Evolutionary conservation across 1,284 basidiomycete species (phyloP).

Genomic region (Thecaphora frezii): DNA sequence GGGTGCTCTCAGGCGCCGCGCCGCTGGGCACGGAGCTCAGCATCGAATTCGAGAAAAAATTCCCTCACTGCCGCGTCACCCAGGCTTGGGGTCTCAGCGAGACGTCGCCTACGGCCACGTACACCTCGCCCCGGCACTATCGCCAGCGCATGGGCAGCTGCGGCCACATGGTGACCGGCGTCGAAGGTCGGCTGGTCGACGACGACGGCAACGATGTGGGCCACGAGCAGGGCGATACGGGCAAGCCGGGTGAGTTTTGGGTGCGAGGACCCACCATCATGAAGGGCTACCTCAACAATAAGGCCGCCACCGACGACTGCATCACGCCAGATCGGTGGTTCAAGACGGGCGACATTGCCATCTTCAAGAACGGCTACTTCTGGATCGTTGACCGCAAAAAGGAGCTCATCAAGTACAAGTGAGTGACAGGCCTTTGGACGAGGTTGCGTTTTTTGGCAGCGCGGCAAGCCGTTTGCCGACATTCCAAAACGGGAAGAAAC

Average conservation of each 20-base stretch:
- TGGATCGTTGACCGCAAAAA: constrained; percentile 51
- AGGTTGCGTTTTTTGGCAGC: constrained; percentile 7
- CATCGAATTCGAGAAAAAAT: constrained; percentile 64
- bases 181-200: constrained; percentile 74
- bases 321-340: constrained; percentile 48
- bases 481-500: constrained; percentile 3
- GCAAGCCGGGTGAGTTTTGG: constrained; percentile 46
- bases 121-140: constrained; percentile 28
- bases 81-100: constrained; percentile 74
- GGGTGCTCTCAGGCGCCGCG: constrained; percentile 77
- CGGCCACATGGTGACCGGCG: constrained; percentile 74
- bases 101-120: constrained; percentile 67
- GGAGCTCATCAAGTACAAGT: constrained; percentile 54
- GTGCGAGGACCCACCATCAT: constrained; percentile 32
- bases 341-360: constrained; percentile 46
- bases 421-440: neutral
- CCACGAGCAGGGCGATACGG: constrained; percentile 63
- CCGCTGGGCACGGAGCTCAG: constrained; percentile 72
- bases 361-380: constrained; percentile 37
- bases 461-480: neutral
- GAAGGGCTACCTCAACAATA: constrained; percentile 46
- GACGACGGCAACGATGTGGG: constrained; percentile 59
- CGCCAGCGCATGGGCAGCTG: constrained; percentile 51
- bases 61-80: constrained; percentile 59
- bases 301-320: constrained; percentile 28